Base-by-base conservation (phyloP, 2,329 filamentous ascomycete genomes). In the Fusarium hainanense region DNA sequence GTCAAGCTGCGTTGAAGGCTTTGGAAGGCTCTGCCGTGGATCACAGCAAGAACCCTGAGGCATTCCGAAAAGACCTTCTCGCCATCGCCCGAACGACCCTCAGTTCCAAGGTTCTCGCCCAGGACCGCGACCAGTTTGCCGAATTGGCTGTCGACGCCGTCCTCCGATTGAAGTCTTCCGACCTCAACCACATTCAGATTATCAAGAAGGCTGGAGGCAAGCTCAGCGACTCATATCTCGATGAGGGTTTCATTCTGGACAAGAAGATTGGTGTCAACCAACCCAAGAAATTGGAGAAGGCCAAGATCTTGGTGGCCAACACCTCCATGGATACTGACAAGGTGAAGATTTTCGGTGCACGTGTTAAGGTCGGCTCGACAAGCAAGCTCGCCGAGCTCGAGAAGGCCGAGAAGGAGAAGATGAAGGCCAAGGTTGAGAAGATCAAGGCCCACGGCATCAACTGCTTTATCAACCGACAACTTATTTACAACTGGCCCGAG, bases 401-500 rank as follows among this genome's bases (percentile, higher is more conserved):
- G 82, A 97, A 97, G 87, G 96, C 96, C 8, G 96, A 98, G 85
- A 92, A 93, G 77, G 96, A 99, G 77, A 98, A 98, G 90, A 99
- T 99, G 96, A 97, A 94, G 87, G 92, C 93, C 72, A 99, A 99
- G 88, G 96, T 99, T 47, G 96, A 99, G 70, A 95, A 93, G 82
- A 99, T 99, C 85, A 99, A 98, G 88, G 88, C 93, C 48, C 96
- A 99, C 78, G 96, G 96, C 63, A 98, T 99, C 84, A 99, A 99
- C 88, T 98, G 96, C 87, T 99, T 99, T 82, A 97, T 99, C 82
- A 99, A 99, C 88, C 88, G 96, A 75, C 96, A 99, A 82, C 89
- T 99, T 70, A 99, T 99, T 84, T 99, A 99, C 88, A 99, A 99
- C 87, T 99, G 96, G 96, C 96, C 96, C 8, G 96, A 99, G 83